Evolutionary conservation across 257 asterid species (phyloP).

Genomic region (Solanum chiquidenum): DNA sequence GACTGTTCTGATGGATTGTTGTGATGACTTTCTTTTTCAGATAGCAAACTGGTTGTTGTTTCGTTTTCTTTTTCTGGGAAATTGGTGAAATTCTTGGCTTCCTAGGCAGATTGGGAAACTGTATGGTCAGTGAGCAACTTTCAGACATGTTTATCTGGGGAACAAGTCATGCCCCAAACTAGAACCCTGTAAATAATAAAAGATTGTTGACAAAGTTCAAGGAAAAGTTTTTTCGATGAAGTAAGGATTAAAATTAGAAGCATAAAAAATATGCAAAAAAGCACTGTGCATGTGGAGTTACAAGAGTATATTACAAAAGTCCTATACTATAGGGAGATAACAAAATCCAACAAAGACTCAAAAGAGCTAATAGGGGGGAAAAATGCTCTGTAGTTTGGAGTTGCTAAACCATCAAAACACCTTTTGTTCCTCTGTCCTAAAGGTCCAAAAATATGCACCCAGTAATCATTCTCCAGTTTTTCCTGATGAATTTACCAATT

Average conservation of each 20-base stretch:
- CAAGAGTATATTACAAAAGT: background rate
- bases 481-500: background rate
- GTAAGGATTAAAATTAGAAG: background rate
- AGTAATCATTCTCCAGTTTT: background rate
- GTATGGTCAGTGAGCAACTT: background rate
- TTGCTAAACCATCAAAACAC: background rate
- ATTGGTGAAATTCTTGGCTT: background rate
- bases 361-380: background rate
- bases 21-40: background rate
- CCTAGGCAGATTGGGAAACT: background rate
- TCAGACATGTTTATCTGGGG: background rate
- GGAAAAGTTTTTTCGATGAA: background rate
- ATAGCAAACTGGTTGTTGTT: background rate
- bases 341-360: background rate
- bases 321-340: background rate
- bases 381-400: background rate
- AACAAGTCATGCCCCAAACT: slow-evolving; percentile 61
- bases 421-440: background rate
- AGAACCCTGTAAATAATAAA: slow-evolving; percentile 48
- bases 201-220: background rate
- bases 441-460: background rate
- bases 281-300: background rate
- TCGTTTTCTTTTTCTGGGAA: background rate
- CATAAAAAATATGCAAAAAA: background rate
- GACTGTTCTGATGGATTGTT: background rate